phyloP scores from a whole-genome alignment of 257 asterid genomes.

The Solanum chmielewskii region DNA sequence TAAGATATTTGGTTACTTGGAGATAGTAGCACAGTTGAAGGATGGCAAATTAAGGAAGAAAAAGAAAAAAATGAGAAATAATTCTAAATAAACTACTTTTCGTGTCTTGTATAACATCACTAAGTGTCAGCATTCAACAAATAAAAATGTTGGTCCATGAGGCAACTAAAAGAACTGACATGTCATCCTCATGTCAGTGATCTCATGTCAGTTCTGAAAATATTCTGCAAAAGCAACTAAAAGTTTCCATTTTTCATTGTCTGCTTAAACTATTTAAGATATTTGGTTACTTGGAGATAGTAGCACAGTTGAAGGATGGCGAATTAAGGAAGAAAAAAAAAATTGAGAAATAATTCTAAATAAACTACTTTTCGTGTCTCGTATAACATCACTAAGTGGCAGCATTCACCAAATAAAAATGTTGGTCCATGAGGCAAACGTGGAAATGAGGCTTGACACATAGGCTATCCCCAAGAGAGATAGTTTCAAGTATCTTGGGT shows the following conservation, averaged over 20 bases:
- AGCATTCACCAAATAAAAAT: not conserved
- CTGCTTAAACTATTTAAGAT: not conserved
- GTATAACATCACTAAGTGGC: not conserved
- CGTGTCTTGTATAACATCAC: not conserved
- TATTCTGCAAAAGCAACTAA: not conserved
- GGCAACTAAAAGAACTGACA: too few relatives aligned
- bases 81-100: not conserved
- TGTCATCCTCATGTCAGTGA: not conserved
- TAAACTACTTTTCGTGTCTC: not conserved
- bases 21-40: not conserved
- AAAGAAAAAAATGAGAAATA: not conserved
- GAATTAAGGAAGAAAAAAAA: not conserved
- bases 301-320: not conserved
- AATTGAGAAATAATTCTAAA: not conserved
- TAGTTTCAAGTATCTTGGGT: not conserved
- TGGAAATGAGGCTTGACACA: not conserved
- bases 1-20: not conserved
- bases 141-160: not conserved
- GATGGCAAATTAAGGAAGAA: not conserved
- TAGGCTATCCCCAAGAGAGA: not conserved
- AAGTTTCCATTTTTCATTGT: not conserved
- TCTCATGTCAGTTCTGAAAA: not conserved
- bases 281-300: not conserved
- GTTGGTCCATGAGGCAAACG: not conserved
- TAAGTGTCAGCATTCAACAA: not conserved